These are phyloP conservation scores for Hypoxylon sp. DNA, from an alignment of 2,329 filamentous ascomycete genomes.

Conservation along the genomic window DNA sequence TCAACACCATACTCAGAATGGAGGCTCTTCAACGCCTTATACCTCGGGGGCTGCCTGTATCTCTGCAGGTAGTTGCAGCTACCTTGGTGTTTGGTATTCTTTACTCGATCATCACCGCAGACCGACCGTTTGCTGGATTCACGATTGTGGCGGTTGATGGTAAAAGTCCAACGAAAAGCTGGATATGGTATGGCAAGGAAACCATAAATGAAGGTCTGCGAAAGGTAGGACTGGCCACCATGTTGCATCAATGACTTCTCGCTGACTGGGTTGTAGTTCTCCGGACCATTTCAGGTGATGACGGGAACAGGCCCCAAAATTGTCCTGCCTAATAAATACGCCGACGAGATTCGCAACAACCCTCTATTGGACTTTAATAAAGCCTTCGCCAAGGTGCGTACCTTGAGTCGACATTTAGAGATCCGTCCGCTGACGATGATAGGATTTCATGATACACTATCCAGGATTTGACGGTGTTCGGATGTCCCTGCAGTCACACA, in stretches of 20 bases:
- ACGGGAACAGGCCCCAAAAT: slow-evolving; percentile 47
- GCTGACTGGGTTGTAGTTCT: slow-evolving; percentile 39
- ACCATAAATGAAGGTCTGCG: slow-evolving; percentile 39
- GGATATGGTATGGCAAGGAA: slow-evolving; percentile 40
- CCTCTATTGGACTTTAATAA: slow-evolving; percentile 46
- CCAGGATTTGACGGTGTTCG: slow-evolving; percentile 47
- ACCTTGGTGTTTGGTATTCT: slow-evolving; percentile 42
- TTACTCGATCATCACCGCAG: slow-evolving; percentile 41
- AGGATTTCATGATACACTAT: slow-evolving; percentile 48
- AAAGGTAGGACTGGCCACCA: slow-evolving; percentile 34
- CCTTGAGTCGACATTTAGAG: slow-evolving; percentile 6
- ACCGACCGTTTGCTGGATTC: slow-evolving; percentile 42
- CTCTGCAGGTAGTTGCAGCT: slow-evolving; percentile 40
- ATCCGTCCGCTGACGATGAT: slow-evolving; percentile 2
- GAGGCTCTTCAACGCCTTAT: slow-evolving; percentile 40
- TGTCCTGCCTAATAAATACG: slow-evolving; percentile 46
- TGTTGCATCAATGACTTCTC: neutral
- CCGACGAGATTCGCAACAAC: slow-evolving; percentile 49
- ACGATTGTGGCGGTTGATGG: slow-evolving; percentile 43
- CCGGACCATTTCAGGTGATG: slow-evolving; percentile 47
- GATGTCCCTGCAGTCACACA: slow-evolving; percentile 37
- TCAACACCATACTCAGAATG: slow-evolving; percentile 31
- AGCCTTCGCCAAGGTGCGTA: slow-evolving; percentile 48
- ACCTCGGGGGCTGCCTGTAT: slow-evolving; percentile 43
- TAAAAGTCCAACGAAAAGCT: slow-evolving; percentile 42